Conservation (phyloP, 163 green algal species). For the Coccomyxa subellipsoidea region DNA sequence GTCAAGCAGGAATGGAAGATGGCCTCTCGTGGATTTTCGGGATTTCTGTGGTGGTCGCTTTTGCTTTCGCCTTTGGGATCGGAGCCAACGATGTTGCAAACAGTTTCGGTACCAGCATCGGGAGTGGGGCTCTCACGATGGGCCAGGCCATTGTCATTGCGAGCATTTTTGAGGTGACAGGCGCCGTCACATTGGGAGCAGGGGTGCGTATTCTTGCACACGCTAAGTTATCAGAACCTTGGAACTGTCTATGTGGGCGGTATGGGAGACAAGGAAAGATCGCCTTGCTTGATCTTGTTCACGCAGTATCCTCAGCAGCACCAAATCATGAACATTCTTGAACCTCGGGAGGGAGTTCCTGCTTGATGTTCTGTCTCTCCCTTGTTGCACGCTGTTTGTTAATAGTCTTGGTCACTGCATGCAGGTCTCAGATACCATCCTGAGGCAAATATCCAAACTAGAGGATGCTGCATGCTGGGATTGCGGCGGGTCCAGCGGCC, state of each 20-base stretch:
- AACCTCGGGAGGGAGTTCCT: too few species aligned
- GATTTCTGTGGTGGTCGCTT: not conserved
- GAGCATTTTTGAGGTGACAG: slow-evolving; percentile 46
- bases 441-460: slow-evolving; percentile 19
- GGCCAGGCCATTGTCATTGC: slow-evolving; percentile 46
- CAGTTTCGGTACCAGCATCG: slow-evolving; percentile 55
- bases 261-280: too few species aligned
- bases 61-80: not conserved
- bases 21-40: not conserved
- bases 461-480: slow-evolving; percentile 26
- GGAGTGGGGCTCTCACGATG: slow-evolving; percentile 47
- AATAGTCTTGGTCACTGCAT: not conserved
- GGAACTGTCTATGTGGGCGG: too few species aligned
- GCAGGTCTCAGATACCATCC: slow-evolving; percentile 26
- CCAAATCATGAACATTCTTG: too few species aligned
- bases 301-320: too few species aligned
- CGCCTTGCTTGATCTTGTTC: not conserved
- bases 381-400: too few species aligned
- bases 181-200: slow-evolving; percentile 44
- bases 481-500: slow-evolving; percentile 6
- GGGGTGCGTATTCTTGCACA: slow-evolving; percentile 26
- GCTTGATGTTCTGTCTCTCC: too few species aligned
- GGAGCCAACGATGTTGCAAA: slow-evolving; percentile 5
- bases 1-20: not conserved
- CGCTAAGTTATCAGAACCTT: too few species aligned